phyloP scores from a whole-genome alignment of 306 rosid species.

The Lupinus albus region DNA sequence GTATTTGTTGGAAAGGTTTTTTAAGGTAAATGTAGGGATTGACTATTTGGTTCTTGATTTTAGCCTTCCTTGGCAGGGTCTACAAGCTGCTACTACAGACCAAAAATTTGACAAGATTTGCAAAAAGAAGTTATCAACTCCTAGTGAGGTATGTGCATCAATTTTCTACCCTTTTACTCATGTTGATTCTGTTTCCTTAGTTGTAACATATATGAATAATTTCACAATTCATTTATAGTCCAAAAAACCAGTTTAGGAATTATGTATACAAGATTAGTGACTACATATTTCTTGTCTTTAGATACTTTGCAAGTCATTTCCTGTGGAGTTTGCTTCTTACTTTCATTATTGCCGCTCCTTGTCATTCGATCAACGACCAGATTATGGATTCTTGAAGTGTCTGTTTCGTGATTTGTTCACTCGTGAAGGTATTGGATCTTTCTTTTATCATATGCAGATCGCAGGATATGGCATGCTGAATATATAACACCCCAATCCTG shows the following conservation, averaged over 20 bases:
- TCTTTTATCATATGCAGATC: conserved; percentile 9
- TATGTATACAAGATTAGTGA: conserved; percentile 34
- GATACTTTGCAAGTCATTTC: conserved; percentile 67
- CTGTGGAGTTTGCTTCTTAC: conserved; percentile 71
- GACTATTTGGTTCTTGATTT: conserved; percentile 43
- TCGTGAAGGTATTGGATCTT: conserved; percentile 56
- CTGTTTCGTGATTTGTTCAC: conserved; percentile 62
- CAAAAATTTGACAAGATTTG: conserved; percentile 80
- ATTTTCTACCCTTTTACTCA: background rate
- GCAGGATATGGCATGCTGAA: too few species aligned
- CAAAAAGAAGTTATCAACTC: conserved; percentile 77
- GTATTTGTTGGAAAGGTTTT: conserved; percentile 19
- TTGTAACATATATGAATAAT: background rate
- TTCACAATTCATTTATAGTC: background rate
- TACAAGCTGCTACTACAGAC: conserved; percentile 72
- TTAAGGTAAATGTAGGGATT: conserved; percentile 17
- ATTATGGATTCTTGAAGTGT: conserved; percentile 72
- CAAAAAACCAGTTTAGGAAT: background rate
- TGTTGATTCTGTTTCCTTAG: conserved; percentile 1
- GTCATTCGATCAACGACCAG: conserved; percentile 74
- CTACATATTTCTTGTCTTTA: conserved; percentile 40
- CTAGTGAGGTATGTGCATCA: conserved; percentile 62
- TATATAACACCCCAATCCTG: too few species aligned
- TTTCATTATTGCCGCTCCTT: conserved; percentile 71
- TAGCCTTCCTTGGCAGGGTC: conserved; percentile 97